Conservation (phyloP, 2,329 filamentous ascomycete species). For the Hymenoscyphus scutula region DNA sequence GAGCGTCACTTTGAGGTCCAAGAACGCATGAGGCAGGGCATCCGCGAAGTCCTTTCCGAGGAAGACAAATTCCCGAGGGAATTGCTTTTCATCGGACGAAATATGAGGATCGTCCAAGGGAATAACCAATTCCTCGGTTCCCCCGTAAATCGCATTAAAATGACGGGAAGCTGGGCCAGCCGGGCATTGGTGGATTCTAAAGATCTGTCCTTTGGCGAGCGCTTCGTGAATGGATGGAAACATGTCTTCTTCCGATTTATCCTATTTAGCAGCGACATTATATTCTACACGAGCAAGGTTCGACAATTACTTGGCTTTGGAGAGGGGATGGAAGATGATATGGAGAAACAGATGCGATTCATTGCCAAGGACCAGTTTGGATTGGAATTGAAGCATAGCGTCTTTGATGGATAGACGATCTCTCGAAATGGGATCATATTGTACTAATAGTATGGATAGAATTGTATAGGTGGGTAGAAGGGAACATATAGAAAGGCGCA, state of each 20-base stretch:
- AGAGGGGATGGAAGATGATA: constrained; percentile 88
- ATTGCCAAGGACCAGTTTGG: constrained; percentile 86
- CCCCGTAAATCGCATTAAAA: constrained; percentile 83
- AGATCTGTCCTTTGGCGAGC: constrained; percentile 59
- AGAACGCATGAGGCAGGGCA: constrained; percentile 61
- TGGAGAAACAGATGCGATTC: constrained; percentile 81
- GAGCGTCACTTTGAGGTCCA: constrained; percentile 74
- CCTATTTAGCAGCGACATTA: constrained; percentile 71
- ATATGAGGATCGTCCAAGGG: constrained; percentile 70
- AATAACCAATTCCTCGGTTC: constrained; percentile 73
- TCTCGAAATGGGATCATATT: background rate
- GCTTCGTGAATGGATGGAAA: constrained; percentile 66
- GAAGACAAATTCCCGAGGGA: constrained; percentile 69
- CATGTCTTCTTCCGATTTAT: constrained; percentile 83
- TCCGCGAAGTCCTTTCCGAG: constrained; percentile 64
- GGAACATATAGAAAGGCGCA: constrained; percentile 1
- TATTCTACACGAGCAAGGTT: constrained; percentile 79
- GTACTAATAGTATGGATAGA: background rate
- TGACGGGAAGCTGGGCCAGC: constrained; percentile 88
- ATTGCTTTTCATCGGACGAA: constrained; percentile 70
- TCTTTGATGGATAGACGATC: constrained; percentile 72
- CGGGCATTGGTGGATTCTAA: constrained; percentile 75
- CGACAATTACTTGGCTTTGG: constrained; percentile 75
- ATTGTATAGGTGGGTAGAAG: constrained; percentile 1
- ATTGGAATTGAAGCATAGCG: constrained; percentile 80